Percentiles rank a stretch among this genome's conserved stretches.
These are phyloP conservation scores for Akanthomyces dipterigenus DNA, from an alignment of 2,329 filamentous ascomycete species.

Conservation along the genomic window DNA sequence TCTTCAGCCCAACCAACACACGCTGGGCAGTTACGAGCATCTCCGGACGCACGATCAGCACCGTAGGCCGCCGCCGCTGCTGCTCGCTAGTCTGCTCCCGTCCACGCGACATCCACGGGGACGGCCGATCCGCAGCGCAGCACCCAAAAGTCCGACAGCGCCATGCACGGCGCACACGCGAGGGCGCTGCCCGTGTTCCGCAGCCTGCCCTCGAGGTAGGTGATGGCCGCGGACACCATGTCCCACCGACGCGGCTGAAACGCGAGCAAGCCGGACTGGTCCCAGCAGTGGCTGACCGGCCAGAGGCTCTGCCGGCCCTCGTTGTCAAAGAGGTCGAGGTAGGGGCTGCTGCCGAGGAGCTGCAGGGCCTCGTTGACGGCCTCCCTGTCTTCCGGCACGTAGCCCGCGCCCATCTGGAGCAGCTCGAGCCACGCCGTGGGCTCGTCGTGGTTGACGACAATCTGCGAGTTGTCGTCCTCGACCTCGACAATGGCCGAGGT, in stretches of 20 bases:
- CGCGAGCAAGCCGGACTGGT: background rate
- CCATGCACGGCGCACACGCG: background rate
- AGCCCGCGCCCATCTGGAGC: background rate
- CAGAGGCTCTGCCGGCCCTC: no score
- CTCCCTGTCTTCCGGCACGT: background rate
- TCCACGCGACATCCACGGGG: no score
- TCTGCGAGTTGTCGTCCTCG: background rate
- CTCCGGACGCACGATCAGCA: no score
- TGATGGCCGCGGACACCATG: background rate
- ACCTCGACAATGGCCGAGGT: background rate
- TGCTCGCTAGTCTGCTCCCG: no score
- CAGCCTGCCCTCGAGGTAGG: background rate
- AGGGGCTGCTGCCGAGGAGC: background rate
- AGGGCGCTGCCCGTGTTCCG: background rate
- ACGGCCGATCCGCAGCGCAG: background rate
- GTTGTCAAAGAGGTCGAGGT: background rate
- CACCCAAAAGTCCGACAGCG: background rate
- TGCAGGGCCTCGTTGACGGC: background rate
- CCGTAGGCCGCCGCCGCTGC: no score
- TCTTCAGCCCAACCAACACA: no score
- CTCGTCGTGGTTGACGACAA: background rate
- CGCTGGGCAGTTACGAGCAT: no score
- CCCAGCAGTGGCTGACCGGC: background rate
- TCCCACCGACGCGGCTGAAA: background rate
- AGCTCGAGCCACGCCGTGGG: background rate